Conservation (phyloP, 2,329 filamentous ascomycete genomes). For the Neonectria ditissima region DNA sequence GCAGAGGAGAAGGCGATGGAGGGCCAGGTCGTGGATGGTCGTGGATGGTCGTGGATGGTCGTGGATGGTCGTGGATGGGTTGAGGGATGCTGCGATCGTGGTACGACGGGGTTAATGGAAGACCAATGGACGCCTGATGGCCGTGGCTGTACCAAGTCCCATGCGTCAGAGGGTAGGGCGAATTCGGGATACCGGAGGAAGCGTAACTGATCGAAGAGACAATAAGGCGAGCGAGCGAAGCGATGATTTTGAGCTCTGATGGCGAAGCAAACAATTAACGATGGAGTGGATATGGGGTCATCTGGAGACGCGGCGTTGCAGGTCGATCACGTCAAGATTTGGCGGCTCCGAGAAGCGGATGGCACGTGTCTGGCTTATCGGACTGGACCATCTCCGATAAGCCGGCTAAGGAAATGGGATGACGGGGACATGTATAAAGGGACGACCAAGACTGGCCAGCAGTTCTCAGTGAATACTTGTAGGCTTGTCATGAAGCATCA, state of each 20-base stretch:
- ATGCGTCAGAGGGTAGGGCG: slow-evolving; percentile 22
- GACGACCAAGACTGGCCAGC: not conserved
- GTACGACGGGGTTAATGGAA: slow-evolving; percentile 30
- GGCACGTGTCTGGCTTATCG: slow-evolving; percentile 42
- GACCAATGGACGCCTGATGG: slow-evolving; percentile 28
- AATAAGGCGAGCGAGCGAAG: slow-evolving; percentile 10
- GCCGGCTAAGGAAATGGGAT: slow-evolving; percentile 2
- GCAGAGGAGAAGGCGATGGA: slow-evolving; percentile 13
- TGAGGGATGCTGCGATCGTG: slow-evolving; percentile 24
- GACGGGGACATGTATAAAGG: slow-evolving; percentile 1
- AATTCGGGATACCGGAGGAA: slow-evolving; percentile 21
- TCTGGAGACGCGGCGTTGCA: slow-evolving; percentile 36
- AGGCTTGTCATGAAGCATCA: slow-evolving; percentile 16
- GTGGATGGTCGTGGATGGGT: slow-evolving; percentile 23
- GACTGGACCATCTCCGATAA: slow-evolving; percentile 31
- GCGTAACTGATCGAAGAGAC: slow-evolving; percentile 14
- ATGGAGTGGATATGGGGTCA: slow-evolving; percentile 29
- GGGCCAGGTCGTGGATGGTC: slow-evolving; percentile 7
- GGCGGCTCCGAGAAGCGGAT: slow-evolving; percentile 37
- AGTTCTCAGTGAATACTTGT: not conserved
- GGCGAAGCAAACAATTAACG: slow-evolving; percentile 34
- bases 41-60: slow-evolving; percentile 23
- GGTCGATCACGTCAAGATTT: slow-evolving; percentile 44
- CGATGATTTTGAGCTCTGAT: slow-evolving; percentile 13
- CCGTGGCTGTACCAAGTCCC: slow-evolving; percentile 32